These are phyloP conservation scores for Rhizopogon vesiculosus DNA, from an alignment of 768 basidiomycete genomes.

Conservation along the genomic window DNA sequence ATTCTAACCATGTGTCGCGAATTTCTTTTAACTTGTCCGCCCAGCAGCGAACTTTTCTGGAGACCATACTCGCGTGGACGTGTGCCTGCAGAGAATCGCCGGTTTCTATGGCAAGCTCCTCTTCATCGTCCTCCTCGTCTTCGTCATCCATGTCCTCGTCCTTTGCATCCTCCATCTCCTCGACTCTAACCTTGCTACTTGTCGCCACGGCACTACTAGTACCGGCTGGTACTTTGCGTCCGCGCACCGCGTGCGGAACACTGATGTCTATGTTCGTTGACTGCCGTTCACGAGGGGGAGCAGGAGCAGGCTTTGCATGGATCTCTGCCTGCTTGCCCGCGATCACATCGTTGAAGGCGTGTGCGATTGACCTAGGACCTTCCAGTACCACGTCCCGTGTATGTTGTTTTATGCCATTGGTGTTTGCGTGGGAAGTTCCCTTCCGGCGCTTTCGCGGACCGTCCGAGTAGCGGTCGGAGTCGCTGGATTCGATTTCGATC, in stretches of 20 bases:
- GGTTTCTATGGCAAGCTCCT: neutral
- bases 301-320: too few relatives aligned
- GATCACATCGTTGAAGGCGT: too few relatives aligned
- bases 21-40: slow-evolving; percentile 3
- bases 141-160: neutral
- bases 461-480: neutral
- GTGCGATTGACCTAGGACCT: too few relatives aligned
- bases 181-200: neutral
- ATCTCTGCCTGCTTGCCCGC: too few relatives aligned
- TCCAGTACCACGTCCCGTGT: too few relatives aligned
- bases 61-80: neutral
- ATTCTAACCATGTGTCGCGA: neutral
- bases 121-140: neutral
- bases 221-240: neutral
- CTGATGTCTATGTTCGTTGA: too few relatives aligned
- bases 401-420: too few relatives aligned
- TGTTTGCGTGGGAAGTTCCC: too few relatives aligned
- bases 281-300: too few relatives aligned
- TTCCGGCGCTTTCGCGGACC: neutral
- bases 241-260: neutral
- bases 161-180: neutral
- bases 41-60: slow-evolving; percentile 13
- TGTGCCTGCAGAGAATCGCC: neutral
- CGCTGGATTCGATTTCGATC: neutral
- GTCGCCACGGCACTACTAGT: neutral